phyloP scores from a whole-genome alignment of 2,329 filamentous ascomycete genomes.

The Verticillium longisporum region DNA sequence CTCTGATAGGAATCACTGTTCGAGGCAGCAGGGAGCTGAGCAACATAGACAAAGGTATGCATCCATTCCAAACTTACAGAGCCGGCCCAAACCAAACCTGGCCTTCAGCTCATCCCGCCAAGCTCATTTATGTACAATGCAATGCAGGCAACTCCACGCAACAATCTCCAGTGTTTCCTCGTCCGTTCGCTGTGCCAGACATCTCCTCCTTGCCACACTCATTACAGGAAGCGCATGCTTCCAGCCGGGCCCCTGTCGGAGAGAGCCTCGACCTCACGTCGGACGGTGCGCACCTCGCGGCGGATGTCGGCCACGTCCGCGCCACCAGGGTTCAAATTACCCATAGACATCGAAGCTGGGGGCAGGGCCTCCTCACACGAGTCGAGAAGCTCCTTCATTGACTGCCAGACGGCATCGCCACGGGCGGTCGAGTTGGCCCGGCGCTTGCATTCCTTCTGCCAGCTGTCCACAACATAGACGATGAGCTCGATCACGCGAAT shows the following conservation, averaged over 20 bases:
- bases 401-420: conserved; percentile 30
- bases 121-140: background rate
- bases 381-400: conserved; percentile 42
- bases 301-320: conserved; percentile 36
- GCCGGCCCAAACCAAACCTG: background rate
- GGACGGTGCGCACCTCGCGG: conserved; percentile 32
- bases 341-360: conserved; percentile 18
- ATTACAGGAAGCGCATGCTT: conserved; percentile 39
- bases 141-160: background rate
- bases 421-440: conserved; percentile 32
- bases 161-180: background rate
- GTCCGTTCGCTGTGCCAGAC: background rate
- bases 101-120: background rate
- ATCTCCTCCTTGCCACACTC: background rate
- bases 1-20: too few species aligned
- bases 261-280: conserved; percentile 36
- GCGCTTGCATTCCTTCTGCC: conserved; percentile 42
- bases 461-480: conserved; percentile 38
- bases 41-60: background rate
- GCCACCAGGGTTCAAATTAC: conserved; percentile 37
- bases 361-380: conserved; percentile 41
- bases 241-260: conserved; percentile 33
- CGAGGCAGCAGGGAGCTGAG: too few species aligned
- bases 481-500: conserved; percentile 50
- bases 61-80: background rate